Conservation (phyloP, 306 rosid species). For the Purshia tridentata region DNA sequence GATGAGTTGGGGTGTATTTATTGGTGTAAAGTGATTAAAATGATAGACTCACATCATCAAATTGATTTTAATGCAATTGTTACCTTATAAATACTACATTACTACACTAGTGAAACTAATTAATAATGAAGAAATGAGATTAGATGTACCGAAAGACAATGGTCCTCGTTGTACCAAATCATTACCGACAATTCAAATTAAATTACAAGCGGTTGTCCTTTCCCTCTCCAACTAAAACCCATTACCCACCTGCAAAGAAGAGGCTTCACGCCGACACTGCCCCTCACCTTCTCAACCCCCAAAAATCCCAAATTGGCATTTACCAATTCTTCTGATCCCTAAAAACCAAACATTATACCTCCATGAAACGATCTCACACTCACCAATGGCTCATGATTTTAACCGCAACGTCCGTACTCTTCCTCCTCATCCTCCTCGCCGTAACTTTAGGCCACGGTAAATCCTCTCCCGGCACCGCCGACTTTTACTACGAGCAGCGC, state of each 20-base stretch:
- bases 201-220: not conserved
- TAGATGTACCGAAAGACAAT: not conserved
- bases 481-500: slow-evolving; percentile 19
- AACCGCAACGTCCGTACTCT: slow-evolving; percentile 27
- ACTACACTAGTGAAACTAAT: no score
- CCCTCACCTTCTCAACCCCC: not conserved
- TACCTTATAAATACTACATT: no score
- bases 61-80: no score
- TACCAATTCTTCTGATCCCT: not conserved
- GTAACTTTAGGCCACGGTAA: slow-evolving; percentile 28
- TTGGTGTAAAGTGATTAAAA: no score
- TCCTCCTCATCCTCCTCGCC: slow-evolving; percentile 35
- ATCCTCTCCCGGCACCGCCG: slow-evolving; percentile 29
- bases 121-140: no score
- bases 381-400: slow-evolving; percentile 46
- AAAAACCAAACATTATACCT: not conserved
- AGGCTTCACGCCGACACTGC: slow-evolving; percentile 16
- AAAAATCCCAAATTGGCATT: not conserved
- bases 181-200: not conserved
- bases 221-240: slow-evolving; percentile 13
- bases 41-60: no score
- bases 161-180: not conserved
- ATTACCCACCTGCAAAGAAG: not conserved
- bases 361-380: slow-evolving; percentile 45
- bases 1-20: no score